Conservation (phyloP, 352 stramenopile species). For the Phytopythium delawarense region DNA sequence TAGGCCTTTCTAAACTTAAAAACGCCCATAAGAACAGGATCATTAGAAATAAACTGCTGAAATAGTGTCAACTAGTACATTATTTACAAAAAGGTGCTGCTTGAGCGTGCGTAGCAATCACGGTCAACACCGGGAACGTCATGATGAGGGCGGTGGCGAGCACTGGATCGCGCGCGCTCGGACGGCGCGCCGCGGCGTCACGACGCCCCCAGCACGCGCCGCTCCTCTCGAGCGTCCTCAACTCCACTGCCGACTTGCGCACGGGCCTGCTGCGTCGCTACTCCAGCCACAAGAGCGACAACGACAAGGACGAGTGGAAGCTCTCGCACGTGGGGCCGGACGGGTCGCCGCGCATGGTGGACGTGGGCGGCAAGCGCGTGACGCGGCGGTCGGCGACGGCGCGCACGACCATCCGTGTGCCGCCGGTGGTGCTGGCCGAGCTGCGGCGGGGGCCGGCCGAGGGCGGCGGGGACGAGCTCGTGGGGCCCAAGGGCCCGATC, state of each 20-base stretch:
- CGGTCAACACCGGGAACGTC: background rate
- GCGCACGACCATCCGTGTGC: slow-evolving; percentile 84
- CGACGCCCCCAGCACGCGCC: background rate
- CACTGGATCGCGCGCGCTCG: background rate
- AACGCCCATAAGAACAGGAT: no score
- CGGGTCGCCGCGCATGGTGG: slow-evolving; percentile 82
- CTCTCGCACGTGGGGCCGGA: slow-evolving; percentile 57
- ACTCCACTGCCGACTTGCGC: background rate
- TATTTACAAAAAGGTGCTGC: background rate
- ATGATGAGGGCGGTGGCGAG: background rate
- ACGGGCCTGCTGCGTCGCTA: background rate
- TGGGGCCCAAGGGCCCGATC: slow-evolving; percentile 89
- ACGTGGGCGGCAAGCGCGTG: slow-evolving; percentile 84
- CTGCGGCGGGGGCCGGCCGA: slow-evolving; percentile 31
- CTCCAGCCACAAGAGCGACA: slow-evolving; percentile 1
- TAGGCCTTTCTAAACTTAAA: no score
- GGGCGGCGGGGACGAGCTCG: slow-evolving; percentile 25
- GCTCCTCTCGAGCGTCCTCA: background rate
- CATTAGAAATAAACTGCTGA: no score
- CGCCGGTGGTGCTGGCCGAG: slow-evolving; percentile 67
- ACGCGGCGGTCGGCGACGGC: slow-evolving; percentile 83
- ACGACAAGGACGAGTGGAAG: slow-evolving; percentile 16
- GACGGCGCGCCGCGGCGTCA: background rate
- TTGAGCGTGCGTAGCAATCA: no score
- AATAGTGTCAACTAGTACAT: no score